Evolutionary conservation across 176 grass and related monocot genomes (phyloP), one percentile per base, ranked within the genome.

Genomic region (Echinochloa phyllopogon): DNA sequence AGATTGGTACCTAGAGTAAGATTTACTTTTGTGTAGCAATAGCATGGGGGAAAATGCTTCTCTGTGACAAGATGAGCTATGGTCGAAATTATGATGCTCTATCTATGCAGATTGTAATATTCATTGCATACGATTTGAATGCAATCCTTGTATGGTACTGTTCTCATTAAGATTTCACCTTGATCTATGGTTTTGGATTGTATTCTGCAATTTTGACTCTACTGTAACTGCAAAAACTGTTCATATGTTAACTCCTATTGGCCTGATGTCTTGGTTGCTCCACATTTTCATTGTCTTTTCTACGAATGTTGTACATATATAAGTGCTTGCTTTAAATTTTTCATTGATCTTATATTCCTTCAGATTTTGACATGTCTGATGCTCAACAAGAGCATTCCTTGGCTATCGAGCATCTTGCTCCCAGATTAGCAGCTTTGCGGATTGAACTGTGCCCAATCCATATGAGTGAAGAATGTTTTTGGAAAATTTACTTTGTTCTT

Each of bases 401-500:
- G 68, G 70, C 91, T 69, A 86, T 99, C 33, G 93, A 94, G 83
- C 53, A 89, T 29, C 77, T 99, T 38, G 78, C 91, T 74, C 93
- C 93, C 50, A 89, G 89, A 92, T 87, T 99, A 72, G 90, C 91
- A 68, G 93, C 93, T 77, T 77, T 99, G 66, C 85, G 93, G 53
- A 96, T 99, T 78, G 96, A 96, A 85, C 86, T 94, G 13, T 99
- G 96, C 74, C 96, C 96, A 64, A 89, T 83, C 39, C 91, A 94
- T 85, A 92, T 99, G 89, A 92, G 89, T 12, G 59, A 96, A 92
- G 91, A 89, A 55, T 90, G 87, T 77, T 96, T 96, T 94, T 96
- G 96, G 96, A 99, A 99, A 88, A 94, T 94, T 72, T 99, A 99
- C 87, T 99, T 99, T 83, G 93, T 99, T 72, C 92, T 99, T 69